phyloP scores from a whole-genome alignment of 768 basidiomycete species.

The Suillus sp. region DNA sequence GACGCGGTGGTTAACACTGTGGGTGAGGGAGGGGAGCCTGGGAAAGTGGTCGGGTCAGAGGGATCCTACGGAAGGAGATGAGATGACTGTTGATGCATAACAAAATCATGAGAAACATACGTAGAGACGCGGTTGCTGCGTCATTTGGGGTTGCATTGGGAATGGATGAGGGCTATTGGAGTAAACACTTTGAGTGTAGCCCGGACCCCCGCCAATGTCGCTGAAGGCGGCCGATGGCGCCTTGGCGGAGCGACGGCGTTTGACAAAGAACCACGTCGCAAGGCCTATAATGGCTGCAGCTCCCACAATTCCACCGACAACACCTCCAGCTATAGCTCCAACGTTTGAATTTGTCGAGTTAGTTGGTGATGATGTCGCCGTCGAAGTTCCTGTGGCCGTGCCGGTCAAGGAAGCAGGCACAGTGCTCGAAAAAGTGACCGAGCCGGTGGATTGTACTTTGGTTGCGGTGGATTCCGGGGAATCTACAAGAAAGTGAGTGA shows the following conservation, averaged over 20 bases:
- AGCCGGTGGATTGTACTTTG: conserved; percentile 31
- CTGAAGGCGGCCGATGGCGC: conserved; percentile 22
- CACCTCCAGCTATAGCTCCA: conserved; percentile 63
- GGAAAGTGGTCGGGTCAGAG: conserved; percentile 41
- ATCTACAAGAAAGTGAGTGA: conserved; percentile 29
- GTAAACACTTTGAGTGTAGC: conserved; percentile 13
- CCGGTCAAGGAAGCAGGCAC: conserved; percentile 21
- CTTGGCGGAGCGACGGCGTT: conserved; percentile 28
- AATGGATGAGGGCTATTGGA: conserved; percentile 17
- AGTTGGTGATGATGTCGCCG: conserved; percentile 12
- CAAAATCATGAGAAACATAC: conserved; percentile 23
- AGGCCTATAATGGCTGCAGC: conserved; percentile 43
- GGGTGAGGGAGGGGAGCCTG: conserved; percentile 26
- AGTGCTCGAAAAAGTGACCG: conserved; percentile 13
- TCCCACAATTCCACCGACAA: conserved; percentile 62
- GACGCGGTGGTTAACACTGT: conserved; percentile 16
- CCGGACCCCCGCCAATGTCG: neutral
- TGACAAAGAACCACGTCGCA: conserved; percentile 42
- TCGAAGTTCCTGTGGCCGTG: conserved; percentile 17
- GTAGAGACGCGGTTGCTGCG: conserved; percentile 29
- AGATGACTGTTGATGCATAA: neutral
- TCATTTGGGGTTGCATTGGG: conserved; percentile 18
- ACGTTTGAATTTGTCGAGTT: conserved; percentile 32
- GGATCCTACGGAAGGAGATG: conserved; percentile 31
- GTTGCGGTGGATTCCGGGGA: conserved; percentile 46